Conservation (phyloP, 208 protist species). For the Herpetomonas samuelpessoai region DNA sequence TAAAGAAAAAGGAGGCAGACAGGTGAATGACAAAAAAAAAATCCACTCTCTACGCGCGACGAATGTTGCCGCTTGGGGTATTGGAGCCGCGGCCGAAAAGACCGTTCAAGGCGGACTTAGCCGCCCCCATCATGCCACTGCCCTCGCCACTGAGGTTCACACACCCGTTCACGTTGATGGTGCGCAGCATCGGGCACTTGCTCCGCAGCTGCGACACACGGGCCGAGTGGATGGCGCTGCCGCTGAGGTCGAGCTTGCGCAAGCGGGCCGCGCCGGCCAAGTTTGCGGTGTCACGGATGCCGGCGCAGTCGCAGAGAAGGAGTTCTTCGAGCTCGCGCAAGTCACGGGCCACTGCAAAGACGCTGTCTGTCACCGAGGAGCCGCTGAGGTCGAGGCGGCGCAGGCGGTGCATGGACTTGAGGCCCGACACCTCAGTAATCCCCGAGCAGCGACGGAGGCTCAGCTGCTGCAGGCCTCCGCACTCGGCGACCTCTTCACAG, state of each 20-base stretch:
- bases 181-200: constrained; percentile 19
- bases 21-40: constrained; percentile 6
- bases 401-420: constrained; percentile 20
- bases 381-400: constrained; percentile 20
- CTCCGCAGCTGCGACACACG: constrained; percentile 9
- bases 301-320: constrained; percentile 16
- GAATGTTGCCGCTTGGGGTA: neutral
- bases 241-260: constrained; percentile 24
- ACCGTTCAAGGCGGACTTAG: constrained; percentile 5
- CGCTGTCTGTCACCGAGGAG: constrained; percentile 18
- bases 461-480: constrained; percentile 21
- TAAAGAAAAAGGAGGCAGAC: neutral
- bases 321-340: constrained; percentile 25
- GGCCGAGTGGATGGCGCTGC: constrained; percentile 16
- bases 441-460: constrained; percentile 18
- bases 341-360: constrained; percentile 9
- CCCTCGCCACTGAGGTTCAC: constrained; percentile 7
- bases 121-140: neutral
- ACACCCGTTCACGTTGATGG: constrained; percentile 27
- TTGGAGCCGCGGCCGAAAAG: neutral
- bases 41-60: neutral
- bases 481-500: constrained; percentile 5
- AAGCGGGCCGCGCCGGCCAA: constrained; percentile 17
- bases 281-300: constrained; percentile 19
- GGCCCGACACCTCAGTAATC: constrained; percentile 12